These are phyloP conservation scores for Blastobotrys peoriensis DNA, from an alignment of 805 yeast genomes.

Conservation along the genomic window DNA sequence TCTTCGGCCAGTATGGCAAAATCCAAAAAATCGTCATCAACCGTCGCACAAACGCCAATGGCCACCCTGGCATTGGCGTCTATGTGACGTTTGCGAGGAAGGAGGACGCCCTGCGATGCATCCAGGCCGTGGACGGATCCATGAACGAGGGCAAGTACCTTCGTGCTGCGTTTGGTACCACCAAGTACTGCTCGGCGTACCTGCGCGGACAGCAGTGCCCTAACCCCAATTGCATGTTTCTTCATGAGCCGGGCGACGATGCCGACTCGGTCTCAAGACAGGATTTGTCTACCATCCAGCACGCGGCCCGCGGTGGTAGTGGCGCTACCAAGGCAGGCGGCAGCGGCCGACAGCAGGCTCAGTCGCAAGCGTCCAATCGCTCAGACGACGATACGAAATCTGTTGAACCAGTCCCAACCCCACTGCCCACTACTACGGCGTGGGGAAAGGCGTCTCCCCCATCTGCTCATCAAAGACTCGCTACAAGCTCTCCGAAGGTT, in stretches of 20 bases:
- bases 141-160: slow-evolving; percentile 84
- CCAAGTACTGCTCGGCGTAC: slow-evolving; percentile 96
- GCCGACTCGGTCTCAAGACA: slow-evolving; percentile 94
- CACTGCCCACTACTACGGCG: slow-evolving; percentile 66
- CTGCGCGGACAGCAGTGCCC: slow-evolving; percentile 94
- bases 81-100: slow-evolving; percentile 89
- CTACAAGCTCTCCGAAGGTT: slow-evolving; percentile 14
- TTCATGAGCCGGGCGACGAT: slow-evolving; percentile 99
- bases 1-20: slow-evolving; percentile 98
- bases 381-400: neutral
- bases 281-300: slow-evolving; percentile 67
- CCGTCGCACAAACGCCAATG: slow-evolving; percentile 54
- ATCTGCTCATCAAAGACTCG: slow-evolving; percentile 26
- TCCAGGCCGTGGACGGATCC: slow-evolving; percentile 86
- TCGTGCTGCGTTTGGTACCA: slow-evolving; percentile 96
- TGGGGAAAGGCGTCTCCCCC: slow-evolving; percentile 44
- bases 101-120: slow-evolving; percentile 94
- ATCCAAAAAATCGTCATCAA: slow-evolving; percentile 91
- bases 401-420: slow-evolving; percentile 31
- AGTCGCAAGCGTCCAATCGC: too few relatives aligned
- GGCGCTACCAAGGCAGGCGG: slow-evolving; percentile 1
- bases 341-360: slow-evolving; percentile 1
- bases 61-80: slow-evolving; percentile 80
- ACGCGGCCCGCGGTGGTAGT: slow-evolving; percentile 30
- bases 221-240: slow-evolving; percentile 97